Evolutionary conservation across 2,329 filamentous ascomycete species (phyloP).

Genomic region (Gaeumannomyces tritici): DNA sequence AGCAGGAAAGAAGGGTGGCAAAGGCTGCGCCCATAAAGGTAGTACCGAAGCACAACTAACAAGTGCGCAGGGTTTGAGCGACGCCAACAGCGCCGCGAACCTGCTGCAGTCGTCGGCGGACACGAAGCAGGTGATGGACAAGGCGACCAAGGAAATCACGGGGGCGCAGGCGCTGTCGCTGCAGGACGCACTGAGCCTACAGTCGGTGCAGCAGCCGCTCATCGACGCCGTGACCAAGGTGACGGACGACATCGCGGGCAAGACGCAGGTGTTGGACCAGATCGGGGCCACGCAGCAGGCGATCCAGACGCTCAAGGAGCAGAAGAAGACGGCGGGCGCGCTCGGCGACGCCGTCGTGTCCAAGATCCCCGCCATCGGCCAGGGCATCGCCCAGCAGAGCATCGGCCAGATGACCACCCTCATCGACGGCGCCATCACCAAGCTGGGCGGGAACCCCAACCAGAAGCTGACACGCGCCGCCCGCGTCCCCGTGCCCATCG

Average conservation of each 20-base stretch:
- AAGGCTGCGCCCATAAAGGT: too few species aligned
- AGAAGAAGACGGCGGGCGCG: constrained; percentile 20
- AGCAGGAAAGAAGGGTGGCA: not conserved
- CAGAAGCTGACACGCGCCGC: not conserved
- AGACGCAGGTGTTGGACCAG: constrained; percentile 17
- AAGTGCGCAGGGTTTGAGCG: not conserved
- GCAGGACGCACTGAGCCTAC: constrained; percentile 12
- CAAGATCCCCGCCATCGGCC: constrained; percentile 17
- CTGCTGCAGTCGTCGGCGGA: not conserved
- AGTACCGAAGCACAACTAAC: not conserved
- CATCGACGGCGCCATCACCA: constrained; percentile 13
- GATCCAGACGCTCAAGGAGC: constrained; percentile 13
- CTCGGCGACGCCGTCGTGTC: constrained; percentile 16
- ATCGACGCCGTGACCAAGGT: constrained; percentile 13
- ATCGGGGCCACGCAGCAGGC: constrained; percentile 15
- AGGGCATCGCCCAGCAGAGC: constrained; percentile 16
- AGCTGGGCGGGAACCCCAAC: constrained; percentile 1
- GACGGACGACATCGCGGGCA: constrained; percentile 11
- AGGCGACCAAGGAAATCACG: constrained; percentile 15
- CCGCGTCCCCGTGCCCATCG: not conserved
- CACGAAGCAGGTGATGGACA: constrained; percentile 8
- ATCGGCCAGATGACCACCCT: constrained; percentile 14
- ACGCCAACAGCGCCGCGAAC: not conserved
- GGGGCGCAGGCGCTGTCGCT: constrained; percentile 15
- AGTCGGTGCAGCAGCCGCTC: constrained; percentile 12